Evolutionary conservation across 129 eudicot genomes (phyloP).

Genomic region (Saussurea involucrata): DNA sequence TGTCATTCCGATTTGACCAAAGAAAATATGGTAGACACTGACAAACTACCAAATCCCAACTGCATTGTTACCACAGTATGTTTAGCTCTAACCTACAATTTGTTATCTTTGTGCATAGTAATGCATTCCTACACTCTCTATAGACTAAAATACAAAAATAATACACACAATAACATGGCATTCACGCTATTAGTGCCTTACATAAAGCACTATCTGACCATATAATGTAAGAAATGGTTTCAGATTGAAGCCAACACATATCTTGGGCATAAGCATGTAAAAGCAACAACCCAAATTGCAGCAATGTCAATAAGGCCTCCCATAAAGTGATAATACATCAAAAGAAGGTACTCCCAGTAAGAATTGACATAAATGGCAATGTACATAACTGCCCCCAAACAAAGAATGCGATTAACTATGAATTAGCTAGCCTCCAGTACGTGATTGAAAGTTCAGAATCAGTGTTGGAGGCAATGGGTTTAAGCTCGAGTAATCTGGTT

Average conservation of each 20-base stretch:
- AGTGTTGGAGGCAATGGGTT: not conserved
- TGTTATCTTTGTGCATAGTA: not conserved
- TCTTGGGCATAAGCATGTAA: too few relatives aligned
- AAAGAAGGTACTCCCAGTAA: too few relatives aligned
- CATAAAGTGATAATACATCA: too few relatives aligned
- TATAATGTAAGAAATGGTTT: not conserved
- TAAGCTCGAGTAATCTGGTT: too few relatives aligned
- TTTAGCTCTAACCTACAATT: not conserved
- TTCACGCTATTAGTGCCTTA: not conserved
- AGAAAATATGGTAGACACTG: not conserved
- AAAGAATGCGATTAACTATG: not conserved
- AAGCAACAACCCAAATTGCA: too few relatives aligned
- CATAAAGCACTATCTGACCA: not conserved
- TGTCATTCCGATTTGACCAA: not conserved
- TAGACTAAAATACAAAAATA: not conserved
- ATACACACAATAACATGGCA: slow-evolving; percentile 4
- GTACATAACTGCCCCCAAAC: not conserved
- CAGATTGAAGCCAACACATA: too few relatives aligned
- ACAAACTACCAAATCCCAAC: not conserved
- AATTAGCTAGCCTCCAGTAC: not conserved
- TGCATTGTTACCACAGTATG: not conserved
- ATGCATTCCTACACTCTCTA: not conserved
- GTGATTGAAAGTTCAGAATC: not conserved
- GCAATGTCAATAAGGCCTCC: too few relatives aligned
- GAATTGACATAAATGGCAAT: too few relatives aligned